Evolutionary conservation across 2,329 filamentous ascomycete genomes (phyloP), one percentile per base, ranked within the genome.

Genomic region (Pseudogymnoascus sp.): DNA sequence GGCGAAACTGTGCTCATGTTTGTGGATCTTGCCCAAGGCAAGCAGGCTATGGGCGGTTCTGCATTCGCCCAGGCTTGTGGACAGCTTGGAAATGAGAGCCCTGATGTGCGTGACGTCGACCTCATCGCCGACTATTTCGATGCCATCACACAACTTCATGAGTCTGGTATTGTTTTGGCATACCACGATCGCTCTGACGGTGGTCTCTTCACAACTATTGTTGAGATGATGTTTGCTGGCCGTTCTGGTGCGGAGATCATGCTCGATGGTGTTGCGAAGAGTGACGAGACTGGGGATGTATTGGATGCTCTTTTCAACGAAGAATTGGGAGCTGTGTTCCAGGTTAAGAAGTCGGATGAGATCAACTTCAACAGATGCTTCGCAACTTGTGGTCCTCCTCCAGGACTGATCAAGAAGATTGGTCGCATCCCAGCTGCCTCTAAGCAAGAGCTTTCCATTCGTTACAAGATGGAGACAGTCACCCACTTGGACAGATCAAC

Each of bases 191-290:
- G 89, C 54, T 97, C 92, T 0, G 93, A 97, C 73, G 94, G 93
- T 73, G 94, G 94, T 70, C 79, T 97, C 8, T 84, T 97, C 71
- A 94, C 93, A 0, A 92, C 93, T 5, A 77, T 97, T 35, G 90
- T 87, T 2, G 94, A 99, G 76, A 97, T 97, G 94, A 95, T 96
- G 85, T 97, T 97, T 73, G 93, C 94, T 33, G 94, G 94, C 29
- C 88, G 92, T 61, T 95, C 90, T 70, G 94, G 93, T 64, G 82
- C 91, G 31, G 89, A 95, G 67, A 80, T 97, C 63, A 88, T 90
- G 80, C 79, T 97, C 62, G 92, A 97, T 71, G 83, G 82, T 61
- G 79, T 92, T 39, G 76, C 82, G 29, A 84, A 84, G 63, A 84
- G 84, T 24, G 80, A 86, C 44, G 77, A 84, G 50, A 80, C 85